Evolutionary conservation across 2,329 filamentous ascomycete species (phyloP).

Genomic region (Ambrosiella xylebori): DNA sequence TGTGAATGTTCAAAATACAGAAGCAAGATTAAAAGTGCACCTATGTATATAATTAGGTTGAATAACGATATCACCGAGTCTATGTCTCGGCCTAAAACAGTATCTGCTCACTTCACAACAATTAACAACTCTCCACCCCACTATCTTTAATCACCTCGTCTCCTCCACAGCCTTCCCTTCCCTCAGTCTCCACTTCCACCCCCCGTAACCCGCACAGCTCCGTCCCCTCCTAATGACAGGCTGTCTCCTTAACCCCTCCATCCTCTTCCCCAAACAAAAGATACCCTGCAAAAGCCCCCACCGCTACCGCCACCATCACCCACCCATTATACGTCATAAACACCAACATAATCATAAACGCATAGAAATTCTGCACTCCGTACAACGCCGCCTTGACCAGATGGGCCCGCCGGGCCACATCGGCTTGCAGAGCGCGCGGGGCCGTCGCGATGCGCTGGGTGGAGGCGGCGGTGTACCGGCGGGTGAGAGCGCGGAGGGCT

Average conservation of each 20-base stretch:
- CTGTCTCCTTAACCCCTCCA: conserved; percentile 64
- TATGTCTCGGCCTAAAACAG: too few species aligned
- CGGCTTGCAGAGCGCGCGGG: conserved; percentile 39
- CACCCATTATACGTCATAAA: conserved; percentile 99
- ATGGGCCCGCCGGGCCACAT: conserved; percentile 50
- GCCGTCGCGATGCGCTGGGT: conserved; percentile 29
- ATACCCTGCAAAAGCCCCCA: conserved; percentile 82
- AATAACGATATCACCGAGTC: too few species aligned
- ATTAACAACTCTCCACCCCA: too few species aligned
- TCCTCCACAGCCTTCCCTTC: too few species aligned
- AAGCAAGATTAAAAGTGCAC: too few species aligned
- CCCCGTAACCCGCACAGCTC: neutral
- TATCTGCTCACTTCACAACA: too few species aligned
- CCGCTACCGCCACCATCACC: conserved; percentile 81
- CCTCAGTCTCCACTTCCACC: too few species aligned
- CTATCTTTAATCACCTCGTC: too few species aligned
- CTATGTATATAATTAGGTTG: too few species aligned
- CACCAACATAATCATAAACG: conserved; percentile 96
- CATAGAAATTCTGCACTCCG: conserved; percentile 90
- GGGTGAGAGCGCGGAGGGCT: conserved; percentile 57
- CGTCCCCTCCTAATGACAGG: conserved; percentile 53
- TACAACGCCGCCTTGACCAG: conserved; percentile 71
- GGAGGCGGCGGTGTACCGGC: conserved; percentile 54
- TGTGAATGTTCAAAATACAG: too few species aligned
- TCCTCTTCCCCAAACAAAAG: conserved; percentile 58